Conservation (phyloP, 75 land plant species). For the Cryptomeria japonica region DNA sequence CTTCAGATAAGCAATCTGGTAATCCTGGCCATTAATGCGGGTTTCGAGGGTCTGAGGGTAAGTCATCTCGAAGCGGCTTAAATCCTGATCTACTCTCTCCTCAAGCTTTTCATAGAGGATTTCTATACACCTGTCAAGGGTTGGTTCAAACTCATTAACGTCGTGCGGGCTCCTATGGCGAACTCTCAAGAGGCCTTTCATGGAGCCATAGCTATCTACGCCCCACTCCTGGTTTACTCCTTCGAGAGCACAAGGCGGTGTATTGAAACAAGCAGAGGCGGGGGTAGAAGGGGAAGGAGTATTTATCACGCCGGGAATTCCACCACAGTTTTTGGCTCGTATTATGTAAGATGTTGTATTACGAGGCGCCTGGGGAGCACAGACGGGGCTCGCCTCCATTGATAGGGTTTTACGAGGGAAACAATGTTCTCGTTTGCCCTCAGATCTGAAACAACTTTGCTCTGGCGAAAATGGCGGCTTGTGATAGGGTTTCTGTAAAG, state of each 20-base stretch:
- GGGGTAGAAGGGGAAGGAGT: constrained; percentile 24
- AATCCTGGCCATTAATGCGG: constrained; percentile 27
- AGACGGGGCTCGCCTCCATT: neutral
- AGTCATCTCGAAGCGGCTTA: constrained; percentile 40
- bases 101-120: constrained; percentile 15
- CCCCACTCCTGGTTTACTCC: constrained; percentile 25
- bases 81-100: constrained; percentile 35
- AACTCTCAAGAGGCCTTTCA: constrained; percentile 43
- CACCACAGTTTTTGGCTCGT: constrained; percentile 15
- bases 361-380: constrained; percentile 14
- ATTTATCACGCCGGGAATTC: constrained; percentile 9
- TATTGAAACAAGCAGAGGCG: constrained; percentile 18
- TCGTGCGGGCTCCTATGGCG: neutral
- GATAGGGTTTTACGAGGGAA: neutral
- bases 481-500: neutral
- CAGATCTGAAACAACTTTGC: neutral
- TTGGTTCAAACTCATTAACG: neutral
- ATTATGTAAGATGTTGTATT: constrained; percentile 22
- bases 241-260: constrained; percentile 18
- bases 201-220: constrained; percentile 45
- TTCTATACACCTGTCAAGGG: neutral
- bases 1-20: constrained; percentile 40
- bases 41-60: constrained; percentile 13
- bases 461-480: neutral
- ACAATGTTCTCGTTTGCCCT: neutral